These are phyloP conservation scores for Neonectria hederae DNA, from an alignment of 2,329 filamentous ascomycete genomes.

Conservation along the genomic window DNA sequence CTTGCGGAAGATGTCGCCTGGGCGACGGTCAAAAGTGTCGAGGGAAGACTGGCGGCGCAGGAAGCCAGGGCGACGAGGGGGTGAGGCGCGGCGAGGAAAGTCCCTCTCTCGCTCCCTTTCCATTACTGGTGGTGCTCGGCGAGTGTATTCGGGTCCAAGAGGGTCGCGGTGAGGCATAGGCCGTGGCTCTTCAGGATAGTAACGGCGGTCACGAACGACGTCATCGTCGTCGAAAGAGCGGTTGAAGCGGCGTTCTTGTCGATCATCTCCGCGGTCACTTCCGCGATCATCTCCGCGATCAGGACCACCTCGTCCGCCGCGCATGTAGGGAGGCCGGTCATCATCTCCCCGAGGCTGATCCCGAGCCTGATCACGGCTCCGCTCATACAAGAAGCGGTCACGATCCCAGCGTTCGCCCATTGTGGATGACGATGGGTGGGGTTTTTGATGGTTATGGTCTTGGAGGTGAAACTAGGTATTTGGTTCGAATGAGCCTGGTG, in stretches of 20 bases:
- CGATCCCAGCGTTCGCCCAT: constrained; percentile 62
- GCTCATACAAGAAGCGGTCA: constrained; percentile 57
- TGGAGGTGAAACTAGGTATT: constrained; percentile 5
- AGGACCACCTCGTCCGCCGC: constrained; percentile 49
- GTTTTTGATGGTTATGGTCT: constrained; percentile 23
- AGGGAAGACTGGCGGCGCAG: constrained; percentile 87
- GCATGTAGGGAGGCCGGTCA: constrained; percentile 57
- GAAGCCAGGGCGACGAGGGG: constrained; percentile 71
- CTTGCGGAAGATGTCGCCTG: constrained; percentile 59
- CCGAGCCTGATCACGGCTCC: constrained; percentile 55
- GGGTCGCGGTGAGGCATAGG: constrained; percentile 46
- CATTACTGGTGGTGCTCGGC: constrained; percentile 59
- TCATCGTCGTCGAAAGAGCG: constrained; percentile 60
- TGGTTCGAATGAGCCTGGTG: background rate
- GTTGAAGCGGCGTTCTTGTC: constrained; percentile 56
- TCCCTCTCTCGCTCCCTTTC: constrained; percentile 65
- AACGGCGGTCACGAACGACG: constrained; percentile 59
- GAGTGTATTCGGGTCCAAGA: constrained; percentile 56
- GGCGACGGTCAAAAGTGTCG: constrained; percentile 87
- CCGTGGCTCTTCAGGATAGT: constrained; percentile 64
- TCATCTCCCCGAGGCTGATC: constrained; percentile 60
- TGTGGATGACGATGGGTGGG: constrained; percentile 18
- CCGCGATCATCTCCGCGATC: constrained; percentile 58
- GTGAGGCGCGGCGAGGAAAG: constrained; percentile 52
- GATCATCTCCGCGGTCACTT: constrained; percentile 57